These are phyloP conservation scores for Penicillium olsonii DNA, from an alignment of 2,329 filamentous ascomycete genomes.

Conservation along the genomic window DNA sequence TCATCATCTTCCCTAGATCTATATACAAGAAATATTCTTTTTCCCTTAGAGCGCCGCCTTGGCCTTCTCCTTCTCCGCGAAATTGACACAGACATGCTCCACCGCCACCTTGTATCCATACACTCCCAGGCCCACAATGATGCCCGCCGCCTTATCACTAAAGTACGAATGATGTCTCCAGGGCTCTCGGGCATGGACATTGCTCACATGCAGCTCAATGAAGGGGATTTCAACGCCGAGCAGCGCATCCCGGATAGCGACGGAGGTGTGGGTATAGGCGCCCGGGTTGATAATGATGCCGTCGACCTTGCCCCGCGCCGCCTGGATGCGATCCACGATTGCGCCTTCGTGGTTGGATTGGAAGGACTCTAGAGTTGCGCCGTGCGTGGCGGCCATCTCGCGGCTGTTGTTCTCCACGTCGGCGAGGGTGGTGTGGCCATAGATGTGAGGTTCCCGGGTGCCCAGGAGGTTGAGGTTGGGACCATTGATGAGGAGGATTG, in stretches of 20 bases:
- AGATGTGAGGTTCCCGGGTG: slow-evolving; percentile 71
- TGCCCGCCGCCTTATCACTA: slow-evolving; percentile 72
- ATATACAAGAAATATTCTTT: background rate
- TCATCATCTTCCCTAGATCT: background rate
- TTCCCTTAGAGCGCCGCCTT: slow-evolving; percentile 20
- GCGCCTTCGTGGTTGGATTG: slow-evolving; percentile 80
- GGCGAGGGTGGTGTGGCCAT: slow-evolving; percentile 68
- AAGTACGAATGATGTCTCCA: slow-evolving; percentile 72
- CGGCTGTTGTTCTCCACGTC: slow-evolving; percentile 58
- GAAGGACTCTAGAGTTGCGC: slow-evolving; percentile 58
- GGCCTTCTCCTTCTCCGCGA: slow-evolving; percentile 34
- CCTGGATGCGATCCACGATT: slow-evolving; percentile 72
- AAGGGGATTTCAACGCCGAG: slow-evolving; percentile 70
- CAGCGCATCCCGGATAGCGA: slow-evolving; percentile 74
- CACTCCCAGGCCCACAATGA: slow-evolving; percentile 69
- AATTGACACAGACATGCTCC: slow-evolving; percentile 50
- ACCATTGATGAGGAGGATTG: slow-evolving; percentile 75
- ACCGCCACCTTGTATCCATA: slow-evolving; percentile 64
- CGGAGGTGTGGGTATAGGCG: slow-evolving; percentile 73
- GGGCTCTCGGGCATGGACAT: slow-evolving; percentile 70
- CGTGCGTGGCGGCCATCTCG: slow-evolving; percentile 53
- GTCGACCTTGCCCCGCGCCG: slow-evolving; percentile 60
- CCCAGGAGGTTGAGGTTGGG: slow-evolving; percentile 81
- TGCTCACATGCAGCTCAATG: slow-evolving; percentile 75
- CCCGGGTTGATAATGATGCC: slow-evolving; percentile 72